Conservation (phyloP, 164 flowering plant genomes). For the Liquidambar formosana region DNA sequence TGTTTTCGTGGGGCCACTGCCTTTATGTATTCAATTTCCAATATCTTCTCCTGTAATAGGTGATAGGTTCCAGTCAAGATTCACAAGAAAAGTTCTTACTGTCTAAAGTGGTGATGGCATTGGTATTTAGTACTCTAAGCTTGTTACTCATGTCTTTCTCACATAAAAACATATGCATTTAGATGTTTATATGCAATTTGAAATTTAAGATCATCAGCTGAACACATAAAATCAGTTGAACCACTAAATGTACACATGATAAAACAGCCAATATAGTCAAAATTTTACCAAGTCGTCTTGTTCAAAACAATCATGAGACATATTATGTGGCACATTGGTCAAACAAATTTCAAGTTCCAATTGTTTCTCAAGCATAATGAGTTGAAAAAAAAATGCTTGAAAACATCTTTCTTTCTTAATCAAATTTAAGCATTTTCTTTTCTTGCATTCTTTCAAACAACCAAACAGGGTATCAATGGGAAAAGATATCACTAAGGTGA, state of each 20-base stretch:
- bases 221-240: too few relatives aligned
- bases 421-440: neutral
- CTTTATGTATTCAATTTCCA: conserved; percentile 90
- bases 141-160: neutral
- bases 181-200: neutral
- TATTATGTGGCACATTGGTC: neutral
- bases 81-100: too few relatives aligned
- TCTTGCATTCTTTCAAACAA: neutral
- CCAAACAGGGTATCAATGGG: neutral
- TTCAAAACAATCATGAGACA: neutral
- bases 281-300: neutral
- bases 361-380: neutral
- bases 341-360: neutral
- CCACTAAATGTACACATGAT: too few relatives aligned
- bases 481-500: neutral
- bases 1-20: conserved; percentile 78
- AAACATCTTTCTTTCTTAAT: neutral
- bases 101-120: neutral
- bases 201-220: neutral
- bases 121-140: neutral
- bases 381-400: neutral
- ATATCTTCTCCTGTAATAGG: conserved; percentile 65
- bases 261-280: neutral
- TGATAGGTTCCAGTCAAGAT: neutral
- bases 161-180: neutral